Evolutionary conservation across 2,329 filamentous ascomycete genomes (phyloP).

Genomic region (Curvularia sp.): DNA sequence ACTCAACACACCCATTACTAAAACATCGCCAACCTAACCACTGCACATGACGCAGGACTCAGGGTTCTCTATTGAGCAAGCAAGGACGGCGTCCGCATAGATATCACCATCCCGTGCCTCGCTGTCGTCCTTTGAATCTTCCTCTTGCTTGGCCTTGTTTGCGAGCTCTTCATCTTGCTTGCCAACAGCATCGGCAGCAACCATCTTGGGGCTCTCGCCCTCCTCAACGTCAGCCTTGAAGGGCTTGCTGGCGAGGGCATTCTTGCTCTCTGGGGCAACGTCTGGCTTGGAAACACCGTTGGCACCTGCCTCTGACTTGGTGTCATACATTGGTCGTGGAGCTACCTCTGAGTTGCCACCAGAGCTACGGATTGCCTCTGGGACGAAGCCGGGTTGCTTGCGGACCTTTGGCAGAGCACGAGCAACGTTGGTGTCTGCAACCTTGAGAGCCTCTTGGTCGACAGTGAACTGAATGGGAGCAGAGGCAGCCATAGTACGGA

Average conservation of each 20-base stretch:
- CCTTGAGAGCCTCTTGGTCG: slow-evolving; percentile 91
- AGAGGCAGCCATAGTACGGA: slow-evolving; percentile 95
- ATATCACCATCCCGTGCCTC: slow-evolving; percentile 87
- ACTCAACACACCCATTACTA: neutral
- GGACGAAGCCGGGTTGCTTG: slow-evolving; percentile 54
- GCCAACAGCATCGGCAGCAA: slow-evolving; percentile 72
- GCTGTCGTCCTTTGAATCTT: slow-evolving; percentile 75
- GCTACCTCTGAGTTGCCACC: slow-evolving; percentile 59
- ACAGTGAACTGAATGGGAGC: slow-evolving; percentile 99
- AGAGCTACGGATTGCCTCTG: slow-evolving; percentile 20
- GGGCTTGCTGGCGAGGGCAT: slow-evolving; percentile 66
- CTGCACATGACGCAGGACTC: slow-evolving; percentile 98
- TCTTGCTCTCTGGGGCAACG: slow-evolving; percentile 64
- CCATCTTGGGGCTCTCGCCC: slow-evolving; percentile 78
- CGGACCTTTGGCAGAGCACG: slow-evolving; percentile 71
- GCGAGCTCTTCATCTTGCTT: slow-evolving; percentile 69
- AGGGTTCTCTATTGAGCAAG: slow-evolving; percentile 97
- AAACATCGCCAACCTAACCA: slow-evolving; percentile 62
- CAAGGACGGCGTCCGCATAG: slow-evolving; percentile 89
- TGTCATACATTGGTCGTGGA: slow-evolving; percentile 71
- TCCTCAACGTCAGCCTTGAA: slow-evolving; percentile 82
- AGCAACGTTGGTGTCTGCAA: slow-evolving; percentile 80
- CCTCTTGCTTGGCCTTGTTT: slow-evolving; percentile 68
- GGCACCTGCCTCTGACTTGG: slow-evolving; percentile 55
- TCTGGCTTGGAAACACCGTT: slow-evolving; percentile 72